These are phyloP conservation scores for Nakazawaea wyomingensis DNA, from an alignment of 805 yeast species.

Conservation along the genomic window DNA sequence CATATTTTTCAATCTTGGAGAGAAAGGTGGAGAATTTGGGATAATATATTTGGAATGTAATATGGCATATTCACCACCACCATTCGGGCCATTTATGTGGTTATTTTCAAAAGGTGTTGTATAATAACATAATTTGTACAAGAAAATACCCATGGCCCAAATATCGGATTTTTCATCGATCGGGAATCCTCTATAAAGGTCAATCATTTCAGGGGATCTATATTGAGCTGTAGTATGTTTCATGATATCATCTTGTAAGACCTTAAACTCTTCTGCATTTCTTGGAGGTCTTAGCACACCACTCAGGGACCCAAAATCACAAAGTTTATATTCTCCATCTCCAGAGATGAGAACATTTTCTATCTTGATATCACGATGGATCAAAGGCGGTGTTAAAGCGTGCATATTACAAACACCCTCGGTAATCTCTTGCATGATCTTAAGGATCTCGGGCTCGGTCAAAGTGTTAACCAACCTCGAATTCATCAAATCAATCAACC, in stretches of 20 bases:
- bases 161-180: conserved; percentile 80
- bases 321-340: conserved; percentile 56
- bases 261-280: conserved; percentile 52
- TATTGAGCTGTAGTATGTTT: conserved; percentile 84
- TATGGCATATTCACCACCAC: conserved; percentile 52
- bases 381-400: conserved; percentile 60
- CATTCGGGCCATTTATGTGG: conserved; percentile 29
- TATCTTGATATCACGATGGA: conserved; percentile 78
- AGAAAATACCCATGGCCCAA: conserved; percentile 79
- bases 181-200: conserved; percentile 59
- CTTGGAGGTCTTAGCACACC: conserved; percentile 59
- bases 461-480: conserved; percentile 60
- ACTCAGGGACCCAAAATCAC: conserved; percentile 82
- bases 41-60: conserved; percentile 48
- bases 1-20: conserved; percentile 57
- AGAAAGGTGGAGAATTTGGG: conserved; percentile 53
- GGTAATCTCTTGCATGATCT: conserved; percentile 63
- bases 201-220: conserved; percentile 82
- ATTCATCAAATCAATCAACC: conserved; percentile 78
- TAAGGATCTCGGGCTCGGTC: conserved; percentile 61
- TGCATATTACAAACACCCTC: conserved; percentile 79
- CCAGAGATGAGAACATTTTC: conserved; percentile 70
- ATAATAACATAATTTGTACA: conserved; percentile 74
- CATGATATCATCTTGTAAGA: conserved; percentile 62
- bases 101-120: conserved; percentile 75